Percentiles rank a stretch among this genome's conserved stretches.
Conservation (phyloP, 305 asterid species). For the Fraxinus platypoda region DNA sequence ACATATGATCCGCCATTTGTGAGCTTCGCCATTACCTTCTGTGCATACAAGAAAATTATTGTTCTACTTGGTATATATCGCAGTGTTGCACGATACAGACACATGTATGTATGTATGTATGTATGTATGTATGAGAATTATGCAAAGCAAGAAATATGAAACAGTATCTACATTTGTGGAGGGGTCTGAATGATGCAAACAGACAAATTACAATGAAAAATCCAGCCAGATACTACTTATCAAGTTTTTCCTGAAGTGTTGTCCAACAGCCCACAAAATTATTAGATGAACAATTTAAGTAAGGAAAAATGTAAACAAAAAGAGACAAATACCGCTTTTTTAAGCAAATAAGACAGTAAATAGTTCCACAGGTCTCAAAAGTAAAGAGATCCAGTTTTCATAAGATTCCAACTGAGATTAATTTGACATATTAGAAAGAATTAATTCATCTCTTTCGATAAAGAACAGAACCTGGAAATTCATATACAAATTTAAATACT, state of each 20-base stretch:
- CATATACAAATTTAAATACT: neutral
- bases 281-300: neutral
- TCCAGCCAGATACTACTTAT: neutral
- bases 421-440: slow-evolving; percentile 5
- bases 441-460: neutral
- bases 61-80: neutral
- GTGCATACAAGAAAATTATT: slow-evolving; percentile 12
- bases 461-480: slow-evolving; percentile 3
- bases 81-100: neutral
- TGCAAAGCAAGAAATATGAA: neutral
- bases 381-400: neutral
- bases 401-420: neutral
- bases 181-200: neutral
- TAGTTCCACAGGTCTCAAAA: neutral
- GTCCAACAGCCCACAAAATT: slow-evolving; percentile 5
- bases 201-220: neutral
- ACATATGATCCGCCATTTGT: slow-evolving; percentile 65
- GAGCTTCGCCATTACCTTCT: slow-evolving; percentile 62
- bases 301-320: neutral
- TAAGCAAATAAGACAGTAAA: neutral
- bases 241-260: neutral
- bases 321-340: neutral
- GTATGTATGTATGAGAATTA: neutral
- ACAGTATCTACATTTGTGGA: neutral
- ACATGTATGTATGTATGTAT: neutral